Base-by-base conservation (phyloP, 352 stramenopile species). In the Phytophthora ohioensis region DNA sequence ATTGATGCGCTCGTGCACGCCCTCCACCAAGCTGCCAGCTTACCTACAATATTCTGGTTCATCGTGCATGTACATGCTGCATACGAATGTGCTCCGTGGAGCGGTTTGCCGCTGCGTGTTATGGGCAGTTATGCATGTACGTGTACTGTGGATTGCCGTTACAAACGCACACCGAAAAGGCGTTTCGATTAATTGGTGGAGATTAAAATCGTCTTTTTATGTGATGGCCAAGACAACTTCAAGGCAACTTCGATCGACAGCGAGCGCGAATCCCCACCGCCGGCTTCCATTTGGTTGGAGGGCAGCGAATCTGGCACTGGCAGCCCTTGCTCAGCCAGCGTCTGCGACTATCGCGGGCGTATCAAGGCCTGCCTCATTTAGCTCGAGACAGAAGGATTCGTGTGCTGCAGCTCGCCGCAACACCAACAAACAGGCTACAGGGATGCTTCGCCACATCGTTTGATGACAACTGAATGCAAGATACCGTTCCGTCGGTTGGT, bases 131-230 rank as follows among this genome's bases (percentile, higher is more conserved):
- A 3, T 46, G 9, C 41, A 46, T 27, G 21, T 27, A 27, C 21
- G 21, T 27, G 21, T 27, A 27, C 21, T 27, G 21, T 27, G 21
- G 21, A 27, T 27, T 27, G 21, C 21, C 21, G 21, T 2, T n/a
- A 27, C 41, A 46, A 46, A 13, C 3, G 15, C 41, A 46, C 41
- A 46, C 41, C 41, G 41, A 46, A 46, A 46, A n/a, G 21, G 21
- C 21, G 21, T n/a, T 27, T 46, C 41, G 41, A 46, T 46, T 46
- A 46, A 46, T 27, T 27, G 21, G 41, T n/a, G 8, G 41, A 46
- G 41, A 46, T 46, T 46, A 46, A 27, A 46, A 46, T 46, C 41
- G 41, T 7, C 41, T 46, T 46, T 46, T 46, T 46, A 46, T 46
- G 13, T 11, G 21, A 27, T 27, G 21, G 21, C 21, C 39, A 27